Evolutionary conservation across 2,329 filamentous ascomycete genomes (phyloP).

Genomic region (Apiospora arundinis): DNA sequence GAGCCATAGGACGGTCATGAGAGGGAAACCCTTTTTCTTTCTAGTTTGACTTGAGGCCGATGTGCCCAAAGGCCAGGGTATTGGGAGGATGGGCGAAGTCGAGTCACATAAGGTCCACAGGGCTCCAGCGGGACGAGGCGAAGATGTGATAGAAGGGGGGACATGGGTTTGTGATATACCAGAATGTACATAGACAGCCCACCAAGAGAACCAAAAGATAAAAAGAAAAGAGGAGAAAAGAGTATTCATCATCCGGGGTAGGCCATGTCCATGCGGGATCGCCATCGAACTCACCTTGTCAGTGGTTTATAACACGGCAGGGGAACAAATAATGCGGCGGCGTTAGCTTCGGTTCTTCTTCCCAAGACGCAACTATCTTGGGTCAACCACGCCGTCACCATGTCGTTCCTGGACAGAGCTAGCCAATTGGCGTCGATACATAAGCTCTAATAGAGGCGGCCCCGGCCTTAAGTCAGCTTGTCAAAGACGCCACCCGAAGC

Average conservation of each 20-base stretch:
- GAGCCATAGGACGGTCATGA: background rate
- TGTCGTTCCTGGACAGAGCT: background rate
- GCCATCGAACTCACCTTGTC: background rate
- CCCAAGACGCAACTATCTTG: background rate
- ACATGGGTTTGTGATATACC: background rate
- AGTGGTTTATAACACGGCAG: background rate
- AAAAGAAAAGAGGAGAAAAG: background rate
- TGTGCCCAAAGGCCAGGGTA: background rate
- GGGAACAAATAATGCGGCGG: background rate
- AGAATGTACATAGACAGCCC: background rate
- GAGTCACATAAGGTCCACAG: conserved; percentile 14
- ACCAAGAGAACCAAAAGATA: background rate
- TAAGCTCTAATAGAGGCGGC: conserved; percentile 8
- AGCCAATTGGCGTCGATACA: background rate
- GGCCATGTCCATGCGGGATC: background rate
- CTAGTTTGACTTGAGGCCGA: background rate
- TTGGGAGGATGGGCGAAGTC: background rate
- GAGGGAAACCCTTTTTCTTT: background rate
- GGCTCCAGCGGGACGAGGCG: conserved; percentile 1
- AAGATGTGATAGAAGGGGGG: background rate
- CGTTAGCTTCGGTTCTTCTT: conserved; percentile 3
- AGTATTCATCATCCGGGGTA: conserved; percentile 1
- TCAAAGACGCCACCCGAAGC: background rate
- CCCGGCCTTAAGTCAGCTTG: background rate
- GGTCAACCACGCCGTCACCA: background rate